Base-by-base conservation (phyloP, 306 rosid genomes). In the Malus sieversii region DNA sequence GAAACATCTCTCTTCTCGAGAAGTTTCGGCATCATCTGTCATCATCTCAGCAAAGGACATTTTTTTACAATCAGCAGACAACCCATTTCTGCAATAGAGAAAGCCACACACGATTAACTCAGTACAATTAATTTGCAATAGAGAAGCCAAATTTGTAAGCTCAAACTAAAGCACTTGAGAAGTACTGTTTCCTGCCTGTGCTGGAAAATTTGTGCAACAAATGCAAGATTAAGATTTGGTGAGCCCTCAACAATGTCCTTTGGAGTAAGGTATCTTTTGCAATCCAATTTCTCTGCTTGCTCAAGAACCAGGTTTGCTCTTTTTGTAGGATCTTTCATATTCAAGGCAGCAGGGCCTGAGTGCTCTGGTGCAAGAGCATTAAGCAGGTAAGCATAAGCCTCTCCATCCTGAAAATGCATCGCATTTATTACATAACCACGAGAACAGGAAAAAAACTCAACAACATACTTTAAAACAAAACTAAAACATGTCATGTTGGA, bases 131-230 rank as follows among this genome's bases (percentile, higher is more conserved):
- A 5, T 51, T 40, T 95, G 85, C 86, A 84, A 48, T 55, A 15
- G 44, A 76, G 52, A 81, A 74, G 59, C 52, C 67, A 60, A 59
- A 77, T 38, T 44, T 53, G 72, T 75, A 82, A 75, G 48, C 66
- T 78, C n/a, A 65, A 72, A 77, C 32, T 69, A 72, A 32, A 66
- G 60, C 19, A 63, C 53, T 73, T 32, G 25, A 3, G 57, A 25
- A 69, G 18, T 48, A 7, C 32, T 74, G 64, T 71, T 76, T 77
- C 89, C 85, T 82, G 93, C 99, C 99, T 92, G 62, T 90, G 96
- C 86, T 96, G 99, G 88, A 96, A 96, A 77, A 96, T 89, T 84
- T 92, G 96, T 27, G 99, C 99, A 82, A 96, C 99, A 86, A 96
- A 96, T 72, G 99, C 99, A 84, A 96, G 99, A 87, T 96, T 96